A percentile compares a stretch with the other conserved stretches of the same genome.
phyloP scores from a whole-genome alignment of 371 early-diverging fungal species.

The Dichotomocladium elegans region DNA sequence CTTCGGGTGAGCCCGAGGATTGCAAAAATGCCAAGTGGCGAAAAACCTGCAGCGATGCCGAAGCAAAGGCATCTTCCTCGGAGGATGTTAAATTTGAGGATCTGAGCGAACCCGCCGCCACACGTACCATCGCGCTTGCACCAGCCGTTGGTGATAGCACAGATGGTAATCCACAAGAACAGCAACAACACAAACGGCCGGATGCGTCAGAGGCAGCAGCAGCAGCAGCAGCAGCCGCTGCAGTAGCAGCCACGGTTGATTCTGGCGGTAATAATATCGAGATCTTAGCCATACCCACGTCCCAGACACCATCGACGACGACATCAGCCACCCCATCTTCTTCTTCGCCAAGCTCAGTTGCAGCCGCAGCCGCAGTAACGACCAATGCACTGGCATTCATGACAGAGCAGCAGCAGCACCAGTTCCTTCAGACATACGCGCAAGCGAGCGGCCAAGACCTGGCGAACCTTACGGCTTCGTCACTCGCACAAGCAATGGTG shows the following conservation, averaged over 20 bases:
- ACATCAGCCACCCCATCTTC: not conserved
- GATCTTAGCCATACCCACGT: not conserved
- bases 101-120: not conserved
- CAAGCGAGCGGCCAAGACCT: constrained; percentile 45
- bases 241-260: constrained; percentile 8
- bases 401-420: constrained; percentile 22
- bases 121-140: not conserved
- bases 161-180: not conserved
- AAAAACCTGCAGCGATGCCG: too few species aligned
- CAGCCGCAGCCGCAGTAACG: constrained; percentile 11
- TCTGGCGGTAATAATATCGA: not conserved
- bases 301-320: not conserved
- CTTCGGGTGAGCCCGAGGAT: constrained; percentile 13
- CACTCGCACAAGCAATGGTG: constrained; percentile 49
- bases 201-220: constrained; percentile 3
- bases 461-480: constrained; percentile 40
- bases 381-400: constrained; percentile 18
- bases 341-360: constrained; percentile 3
- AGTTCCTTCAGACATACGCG: constrained; percentile 38
- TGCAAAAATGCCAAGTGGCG: constrained; percentile 16
- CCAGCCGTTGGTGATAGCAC: not conserved
- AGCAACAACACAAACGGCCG: constrained; percentile 1
- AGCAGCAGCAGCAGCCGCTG: constrained; percentile 9
- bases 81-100: constrained; percentile 1
- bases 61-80: too few species aligned